Evolutionary conservation across 805 yeast genomes (phyloP), one percentile per base, ranked within the genome.

Genomic region (Spathaspora sp.): DNA sequence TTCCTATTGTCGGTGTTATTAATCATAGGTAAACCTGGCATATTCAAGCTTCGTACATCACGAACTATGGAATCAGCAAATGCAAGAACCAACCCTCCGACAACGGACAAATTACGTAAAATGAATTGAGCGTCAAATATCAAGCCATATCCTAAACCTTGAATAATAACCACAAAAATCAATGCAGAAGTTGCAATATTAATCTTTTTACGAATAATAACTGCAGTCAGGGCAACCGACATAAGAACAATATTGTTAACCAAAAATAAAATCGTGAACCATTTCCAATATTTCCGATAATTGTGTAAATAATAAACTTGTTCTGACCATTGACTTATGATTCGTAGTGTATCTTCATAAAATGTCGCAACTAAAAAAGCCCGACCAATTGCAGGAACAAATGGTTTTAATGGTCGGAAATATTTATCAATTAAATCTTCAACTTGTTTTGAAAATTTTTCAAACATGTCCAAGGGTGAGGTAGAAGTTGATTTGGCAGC

Each of bases 321-420:
- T 62, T 89, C 96, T 35, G 79, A 69, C 97, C 97, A 93, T 72
- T 92, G 97, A 5, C 90, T 73, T 49, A 84, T 60, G 61, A 93
- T 89, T 68, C 99, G 81, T 49, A 86, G 66, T 2, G 96, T 81
- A 64, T 94, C 98, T 70, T 93, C 98, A 58, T 83, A 81, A 66
- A 92, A 93, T 0, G 98, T 94, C 47, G 96, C 96, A 51, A 93
- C 97, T 55, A 93, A 92, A 57, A 92, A 81, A 54, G 89, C 83
- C 52, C 98, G 79, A 39, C 97, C 98, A 60, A 93, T 81, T 19
- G 84, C 83, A 8, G 98, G 97, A 47, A 92, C 85, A 61, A 82
- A 85, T 0, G 93, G 93, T 65, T 79, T 85, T 44, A 85, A 64
- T 49, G 81, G 73, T 57, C 77, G 66, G 49, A 70, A 60, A 73